Evolutionary conservation across 2,329 filamentous ascomycete species (phyloP), one percentile per base, ranked within the genome.

Genomic region (Raffaelea ambrosiae): DNA sequence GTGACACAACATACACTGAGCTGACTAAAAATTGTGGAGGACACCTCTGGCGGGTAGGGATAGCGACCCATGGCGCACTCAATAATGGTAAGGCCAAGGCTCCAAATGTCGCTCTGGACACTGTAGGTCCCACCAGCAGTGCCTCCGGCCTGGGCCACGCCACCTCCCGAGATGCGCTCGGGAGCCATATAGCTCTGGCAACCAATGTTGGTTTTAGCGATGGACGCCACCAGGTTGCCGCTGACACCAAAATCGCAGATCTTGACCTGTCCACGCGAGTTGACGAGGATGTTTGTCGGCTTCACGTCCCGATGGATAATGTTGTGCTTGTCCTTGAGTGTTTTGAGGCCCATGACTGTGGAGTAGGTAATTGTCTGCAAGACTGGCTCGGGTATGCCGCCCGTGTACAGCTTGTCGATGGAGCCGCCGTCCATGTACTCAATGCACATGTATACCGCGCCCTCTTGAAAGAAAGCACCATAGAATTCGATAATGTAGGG

Each of bases 141-240:
- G 18, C 82, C 73, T 22, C 84, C 84, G 4, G 80, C 75, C 52
- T 84, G 78, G 50, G 86, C 81, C 59, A 89, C 81, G 20, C 85
- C 85, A 48, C 90, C 89, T 43, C 88, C 88, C 9, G 88, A 88
- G 59, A 98, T 98, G 55, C 93, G 76, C 66, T 98, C 93, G 0
- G 93, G 93, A 0, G 93, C 93, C 93, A 98, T 98, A 69, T 98
- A 98, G 61, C 90, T 96, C 68, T 98, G 93, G 61, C 93, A 98
- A 36, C 93, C 93, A 59, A 98, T 98, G 63, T 98, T 98, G 23
- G 93, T 98, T 68, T 94, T 95, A 45, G 93, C 93, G 59, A 97
- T 97, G 69, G 89, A 95, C 21, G 93, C 91, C 20, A 98, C 93
- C 21, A 98, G 71, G 59, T 98, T 98, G 46, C 93, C 93, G 56